phyloP scores from a whole-genome alignment of 148 eudicot species.

The Pharnaceum exiguum region DNA sequence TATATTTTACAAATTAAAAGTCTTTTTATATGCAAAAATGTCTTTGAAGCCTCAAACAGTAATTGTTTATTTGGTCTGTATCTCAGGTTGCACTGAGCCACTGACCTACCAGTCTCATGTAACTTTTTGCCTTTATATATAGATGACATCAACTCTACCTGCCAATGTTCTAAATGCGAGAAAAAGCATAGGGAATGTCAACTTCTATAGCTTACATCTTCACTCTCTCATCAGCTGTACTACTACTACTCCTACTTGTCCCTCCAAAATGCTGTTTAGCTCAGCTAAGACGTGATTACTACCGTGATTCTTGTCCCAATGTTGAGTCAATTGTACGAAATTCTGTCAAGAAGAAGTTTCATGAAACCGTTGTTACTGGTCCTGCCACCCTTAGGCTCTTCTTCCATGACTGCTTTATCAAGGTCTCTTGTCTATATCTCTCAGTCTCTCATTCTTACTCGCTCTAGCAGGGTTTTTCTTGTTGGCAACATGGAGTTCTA shows the following conservation, averaged over 20 bases:
- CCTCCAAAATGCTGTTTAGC: constrained; percentile 12
- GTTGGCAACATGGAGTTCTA: not conserved
- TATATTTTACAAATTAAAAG: too few relatives aligned
- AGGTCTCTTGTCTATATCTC: constrained; percentile 35
- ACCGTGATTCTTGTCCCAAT: constrained; percentile 48
- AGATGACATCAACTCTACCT: too few relatives aligned
- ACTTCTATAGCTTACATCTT: not conserved
- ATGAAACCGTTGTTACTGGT: constrained; percentile 52
- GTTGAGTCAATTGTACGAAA: constrained; percentile 53
- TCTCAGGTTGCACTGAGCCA: too few relatives aligned
- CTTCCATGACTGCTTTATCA: constrained; percentile 74
- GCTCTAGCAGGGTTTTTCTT: not conserved
- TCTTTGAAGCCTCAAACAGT: too few relatives aligned
- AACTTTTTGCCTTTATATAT: too few relatives aligned
- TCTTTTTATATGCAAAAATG: too few relatives aligned
- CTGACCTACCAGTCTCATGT: too few relatives aligned
- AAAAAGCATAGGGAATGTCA: not conserved
- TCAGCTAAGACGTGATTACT: constrained; percentile 25
- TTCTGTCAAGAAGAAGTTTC: constrained; percentile 48
- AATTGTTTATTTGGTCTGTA: too few relatives aligned
- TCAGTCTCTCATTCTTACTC: not conserved
- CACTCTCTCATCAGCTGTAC: not conserved
- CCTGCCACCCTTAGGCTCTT: constrained; percentile 77
- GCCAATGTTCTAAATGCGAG: not conserved
- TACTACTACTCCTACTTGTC: not conserved